Percentiles rank a stretch among this genome's conserved stretches.
These are phyloP conservation scores for Hortaea werneckii DNA, from an alignment of 2,329 filamentous ascomycete genomes.

Conservation along the genomic window DNA sequence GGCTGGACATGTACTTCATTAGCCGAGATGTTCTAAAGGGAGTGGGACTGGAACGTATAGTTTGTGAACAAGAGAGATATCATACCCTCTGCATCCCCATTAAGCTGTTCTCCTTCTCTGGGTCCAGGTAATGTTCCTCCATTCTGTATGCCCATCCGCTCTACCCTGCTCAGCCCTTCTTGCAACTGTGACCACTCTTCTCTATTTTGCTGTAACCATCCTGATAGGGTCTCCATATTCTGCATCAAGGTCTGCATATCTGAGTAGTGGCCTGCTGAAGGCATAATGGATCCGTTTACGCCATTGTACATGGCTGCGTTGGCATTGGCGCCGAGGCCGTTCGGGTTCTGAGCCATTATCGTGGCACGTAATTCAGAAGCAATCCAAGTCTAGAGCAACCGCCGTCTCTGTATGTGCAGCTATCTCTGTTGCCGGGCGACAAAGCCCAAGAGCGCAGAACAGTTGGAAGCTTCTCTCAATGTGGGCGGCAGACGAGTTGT, in stretches of 20 bases:
- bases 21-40: background rate
- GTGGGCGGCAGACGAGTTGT: no score
- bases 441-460: no score
- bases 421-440: no score
- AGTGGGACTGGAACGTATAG: background rate
- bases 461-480: no score
- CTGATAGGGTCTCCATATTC: conserved; percentile 25
- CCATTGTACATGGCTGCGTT: background rate
- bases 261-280: conserved; percentile 27
- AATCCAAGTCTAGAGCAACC: no score
- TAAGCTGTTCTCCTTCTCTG: no score
- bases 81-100: no score
- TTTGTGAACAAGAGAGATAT: background rate
- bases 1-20: background rate
- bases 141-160: conserved; percentile 5
- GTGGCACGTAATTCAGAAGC: background rate
- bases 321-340: background rate
- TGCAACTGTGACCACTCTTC: conserved; percentile 25
- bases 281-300: conserved; percentile 15
- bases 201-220: conserved; percentile 26
- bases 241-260: conserved; percentile 30
- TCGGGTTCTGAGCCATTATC: conserved; percentile 1
- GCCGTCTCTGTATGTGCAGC: no score
- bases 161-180: conserved; percentile 22
- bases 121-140: no score